phyloP scores from a whole-genome alignment of 805 yeast species.

The Candida montana region DNA sequence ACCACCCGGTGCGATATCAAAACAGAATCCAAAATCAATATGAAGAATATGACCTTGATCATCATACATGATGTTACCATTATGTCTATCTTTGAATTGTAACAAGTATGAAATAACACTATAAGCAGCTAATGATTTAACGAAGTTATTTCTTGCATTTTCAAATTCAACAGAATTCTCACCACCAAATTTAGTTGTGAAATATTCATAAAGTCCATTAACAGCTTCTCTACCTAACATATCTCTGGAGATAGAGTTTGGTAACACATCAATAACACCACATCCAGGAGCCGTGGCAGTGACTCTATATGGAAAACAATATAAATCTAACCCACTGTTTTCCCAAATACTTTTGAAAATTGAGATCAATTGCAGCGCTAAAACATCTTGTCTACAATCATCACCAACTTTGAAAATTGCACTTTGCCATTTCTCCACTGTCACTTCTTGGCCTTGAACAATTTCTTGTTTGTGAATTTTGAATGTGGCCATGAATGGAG shows the following conservation, averaged over 20 bases:
- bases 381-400: conserved; percentile 96
- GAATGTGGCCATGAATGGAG: conserved; percentile 97
- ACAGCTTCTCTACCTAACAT: conserved; percentile 99
- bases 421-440: conserved; percentile 75
- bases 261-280: conserved; percentile 97
- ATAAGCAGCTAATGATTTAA: conserved; percentile 91
- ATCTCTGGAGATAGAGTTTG: conserved; percentile 92
- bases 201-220: conserved; percentile 91
- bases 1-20: conserved; percentile 98
- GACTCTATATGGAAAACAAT: conserved; percentile 88
- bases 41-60: conserved; percentile 92
- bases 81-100: conserved; percentile 96
- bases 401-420: conserved; percentile 99
- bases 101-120: conserved; percentile 84
- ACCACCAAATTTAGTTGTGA: conserved; percentile 89
- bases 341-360: conserved; percentile 90
- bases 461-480: conserved; percentile 60
- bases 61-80: conserved; percentile 96
- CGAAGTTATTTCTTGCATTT: conserved; percentile 85
- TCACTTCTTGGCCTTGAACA: conserved; percentile 34
- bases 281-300: conserved; percentile 99
- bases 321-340: conserved; percentile 81
- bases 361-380: conserved; percentile 87
- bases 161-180: conserved; percentile 87
- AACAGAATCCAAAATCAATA: conserved; percentile 97